phyloP scores from a whole-genome alignment of 257 asterid species.

The Mitragyna speciosa region DNA sequence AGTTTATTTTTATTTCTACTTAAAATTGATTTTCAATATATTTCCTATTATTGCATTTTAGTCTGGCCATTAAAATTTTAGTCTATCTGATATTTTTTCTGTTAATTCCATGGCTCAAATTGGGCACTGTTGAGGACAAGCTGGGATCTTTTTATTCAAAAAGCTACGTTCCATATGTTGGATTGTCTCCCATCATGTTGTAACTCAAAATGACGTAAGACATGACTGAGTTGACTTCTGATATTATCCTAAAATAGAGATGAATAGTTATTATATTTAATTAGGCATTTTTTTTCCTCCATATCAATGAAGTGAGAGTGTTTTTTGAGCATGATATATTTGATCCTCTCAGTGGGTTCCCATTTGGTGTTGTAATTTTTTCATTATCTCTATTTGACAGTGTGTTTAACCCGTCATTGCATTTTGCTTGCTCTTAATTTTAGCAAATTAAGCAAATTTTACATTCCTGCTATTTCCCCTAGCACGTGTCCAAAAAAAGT shows the following conservation, averaged over 20 bases:
- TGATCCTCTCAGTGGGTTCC: neutral
- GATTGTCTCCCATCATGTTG: conserved; percentile 60
- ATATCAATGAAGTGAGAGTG: neutral
- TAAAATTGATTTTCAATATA: neutral
- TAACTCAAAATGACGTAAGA: conserved; percentile 70
- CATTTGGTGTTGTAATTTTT: too few relatives aligned
- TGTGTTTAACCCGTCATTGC: too few relatives aligned
- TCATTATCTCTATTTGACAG: too few relatives aligned
- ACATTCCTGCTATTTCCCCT: neutral
- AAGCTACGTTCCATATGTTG: conserved; percentile 79
- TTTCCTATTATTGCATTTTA: conserved; percentile 4
- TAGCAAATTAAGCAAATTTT: neutral
- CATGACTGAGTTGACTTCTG: neutral
- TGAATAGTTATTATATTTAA: neutral
- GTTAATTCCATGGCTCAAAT: conserved; percentile 94
- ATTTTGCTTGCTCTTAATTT: conserved; percentile 2
- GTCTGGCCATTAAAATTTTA: neutral
- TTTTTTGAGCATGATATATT: neutral
- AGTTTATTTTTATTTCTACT: too few relatives aligned
- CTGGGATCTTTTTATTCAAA: conserved; percentile 54
- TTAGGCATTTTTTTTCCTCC: neutral
- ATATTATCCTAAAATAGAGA: neutral
- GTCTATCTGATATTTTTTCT: conserved; percentile 37
- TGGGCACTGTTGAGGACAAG: conserved; percentile 78
- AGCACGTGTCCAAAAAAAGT: neutral